A percentile compares a stretch with the other conserved stretches of the same genome.
These are phyloP conservation scores for Astrocystis sublimbata DNA, from an alignment of 495 filamentous ascomycete species.

Conservation along the genomic window DNA sequence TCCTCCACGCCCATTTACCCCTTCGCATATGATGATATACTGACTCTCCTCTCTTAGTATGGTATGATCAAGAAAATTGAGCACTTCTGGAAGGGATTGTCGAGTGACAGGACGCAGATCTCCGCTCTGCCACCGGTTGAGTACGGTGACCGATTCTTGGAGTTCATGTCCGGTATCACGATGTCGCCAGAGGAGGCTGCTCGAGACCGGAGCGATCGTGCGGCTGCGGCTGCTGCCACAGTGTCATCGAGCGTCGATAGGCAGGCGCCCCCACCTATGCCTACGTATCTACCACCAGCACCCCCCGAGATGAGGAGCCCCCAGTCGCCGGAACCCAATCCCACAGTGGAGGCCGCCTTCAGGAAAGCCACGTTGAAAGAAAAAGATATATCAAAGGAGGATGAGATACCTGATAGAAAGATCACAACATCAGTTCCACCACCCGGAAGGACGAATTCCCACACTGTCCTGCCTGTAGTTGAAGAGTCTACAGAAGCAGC, in stretches of 20 bases:
- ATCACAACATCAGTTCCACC: slow-evolving; percentile 50
- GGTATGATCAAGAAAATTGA: slow-evolving; percentile 85
- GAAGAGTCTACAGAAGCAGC: slow-evolving; percentile 85
- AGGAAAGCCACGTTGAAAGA: slow-evolving; percentile 37
- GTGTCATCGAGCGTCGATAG: slow-evolving; percentile 31
- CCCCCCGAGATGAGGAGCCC: slow-evolving; percentile 46
- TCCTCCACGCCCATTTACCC: slow-evolving; percentile 24
- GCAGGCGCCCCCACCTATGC: slow-evolving; percentile 37
- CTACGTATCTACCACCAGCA: slow-evolving; percentile 47
- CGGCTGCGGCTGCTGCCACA: slow-evolving; percentile 42
- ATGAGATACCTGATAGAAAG: slow-evolving; percentile 48
- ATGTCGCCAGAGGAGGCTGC: slow-evolving; percentile 83
- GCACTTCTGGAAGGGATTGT: slow-evolving; percentile 91
- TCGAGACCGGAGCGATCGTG: slow-evolving; percentile 57
- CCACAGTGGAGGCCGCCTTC: slow-evolving; percentile 34
- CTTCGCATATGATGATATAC: slow-evolving; percentile 23
- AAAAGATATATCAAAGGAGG: slow-evolving; percentile 46
- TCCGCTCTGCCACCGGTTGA: slow-evolving; percentile 89
- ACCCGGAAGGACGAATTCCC: slow-evolving; percentile 49
- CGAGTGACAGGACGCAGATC: slow-evolving; percentile 76
- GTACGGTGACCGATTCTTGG: slow-evolving; percentile 92
- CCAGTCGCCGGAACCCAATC: slow-evolving; percentile 43
- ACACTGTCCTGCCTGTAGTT: slow-evolving; percentile 80
- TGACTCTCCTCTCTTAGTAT: slow-evolving; percentile 56
- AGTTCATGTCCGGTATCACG: slow-evolving; percentile 87